Percentiles rank a stretch among this genome's conserved stretches.
Evolutionary conservation across 148 eudicot genomes (phyloP).

Genomic region (Rhododendron molle): DNA sequence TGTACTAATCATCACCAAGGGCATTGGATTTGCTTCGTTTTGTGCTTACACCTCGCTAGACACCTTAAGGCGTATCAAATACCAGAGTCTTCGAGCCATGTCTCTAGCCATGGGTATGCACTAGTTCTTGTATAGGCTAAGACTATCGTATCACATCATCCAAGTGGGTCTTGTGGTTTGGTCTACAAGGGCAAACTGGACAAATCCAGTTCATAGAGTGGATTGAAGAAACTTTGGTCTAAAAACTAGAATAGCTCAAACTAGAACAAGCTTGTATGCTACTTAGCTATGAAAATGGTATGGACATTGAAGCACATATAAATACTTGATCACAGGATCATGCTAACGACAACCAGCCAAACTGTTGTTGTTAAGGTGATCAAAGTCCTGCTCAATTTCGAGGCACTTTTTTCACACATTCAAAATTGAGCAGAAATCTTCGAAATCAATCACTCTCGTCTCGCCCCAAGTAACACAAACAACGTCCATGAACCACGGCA

Average conservation of each 20-base stretch:
- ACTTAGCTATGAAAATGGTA: not conserved
- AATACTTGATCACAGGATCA: not conserved
- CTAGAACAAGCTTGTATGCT: not conserved
- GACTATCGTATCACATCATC: not conserved
- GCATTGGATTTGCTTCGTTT: no score
- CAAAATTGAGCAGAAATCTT: not conserved
- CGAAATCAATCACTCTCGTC: not conserved
- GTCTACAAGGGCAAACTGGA: not conserved
- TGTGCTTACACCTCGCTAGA: no score
- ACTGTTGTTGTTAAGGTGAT: not conserved
- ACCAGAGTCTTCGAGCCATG: no score
- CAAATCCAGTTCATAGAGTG: not conserved
- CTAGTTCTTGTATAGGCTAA: not conserved
- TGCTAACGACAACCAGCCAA: not conserved
- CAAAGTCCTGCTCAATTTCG: not conserved
- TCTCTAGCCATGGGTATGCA: no score
- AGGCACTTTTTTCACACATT: not conserved
- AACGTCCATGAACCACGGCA: no score
- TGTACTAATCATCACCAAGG: no score
- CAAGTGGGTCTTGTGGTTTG: not conserved
- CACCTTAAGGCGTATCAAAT: no score
- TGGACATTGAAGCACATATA: not conserved
- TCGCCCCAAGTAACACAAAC: no score
- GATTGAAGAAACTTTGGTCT: not conserved
- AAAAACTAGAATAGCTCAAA: not conserved